These are phyloP conservation scores for Leishmania guyanensis DNA, from an alignment of 208 protist species.

Conservation along the genomic window DNA sequence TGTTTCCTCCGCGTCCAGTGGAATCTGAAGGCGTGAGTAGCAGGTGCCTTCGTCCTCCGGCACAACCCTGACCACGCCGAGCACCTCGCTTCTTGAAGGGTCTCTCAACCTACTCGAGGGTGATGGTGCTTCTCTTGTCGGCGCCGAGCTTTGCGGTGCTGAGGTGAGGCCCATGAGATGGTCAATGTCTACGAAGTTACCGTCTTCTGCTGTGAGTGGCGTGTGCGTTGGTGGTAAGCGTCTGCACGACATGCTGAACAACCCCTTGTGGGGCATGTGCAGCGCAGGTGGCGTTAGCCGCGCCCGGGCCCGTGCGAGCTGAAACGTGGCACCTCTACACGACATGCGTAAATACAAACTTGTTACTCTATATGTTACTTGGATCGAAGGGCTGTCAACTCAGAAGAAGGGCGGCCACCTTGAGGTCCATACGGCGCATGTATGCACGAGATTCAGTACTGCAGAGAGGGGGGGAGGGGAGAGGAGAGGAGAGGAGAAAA, in stretches of 20 bases:
- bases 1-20: slow-evolving; percentile 29
- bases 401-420: not conserved
- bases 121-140: not conserved
- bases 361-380: not conserved
- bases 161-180: not conserved
- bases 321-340: not conserved
- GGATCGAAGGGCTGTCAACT: not conserved
- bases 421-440: not conserved
- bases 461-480: not conserved
- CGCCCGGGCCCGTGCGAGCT: not conserved
- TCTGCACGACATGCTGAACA: not conserved
- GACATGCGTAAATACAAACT: slow-evolving; percentile 11
- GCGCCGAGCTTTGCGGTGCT: not conserved
- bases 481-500: not conserved
- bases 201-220: slow-evolving; percentile 2
- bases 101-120: not conserved
- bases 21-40: slow-evolving; percentile 65
- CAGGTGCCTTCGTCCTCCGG: slow-evolving; percentile 37
- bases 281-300: not conserved
- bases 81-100: slow-evolving; percentile 12
- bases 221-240: not conserved
- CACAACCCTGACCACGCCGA: slow-evolving; percentile 42
- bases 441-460: not conserved
- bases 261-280: not conserved
- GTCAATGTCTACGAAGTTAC: slow-evolving; percentile 67